Base-by-base conservation (phyloP, 2,329 filamentous ascomycete species). In the Ploettnerulaceae sp. region DNA sequence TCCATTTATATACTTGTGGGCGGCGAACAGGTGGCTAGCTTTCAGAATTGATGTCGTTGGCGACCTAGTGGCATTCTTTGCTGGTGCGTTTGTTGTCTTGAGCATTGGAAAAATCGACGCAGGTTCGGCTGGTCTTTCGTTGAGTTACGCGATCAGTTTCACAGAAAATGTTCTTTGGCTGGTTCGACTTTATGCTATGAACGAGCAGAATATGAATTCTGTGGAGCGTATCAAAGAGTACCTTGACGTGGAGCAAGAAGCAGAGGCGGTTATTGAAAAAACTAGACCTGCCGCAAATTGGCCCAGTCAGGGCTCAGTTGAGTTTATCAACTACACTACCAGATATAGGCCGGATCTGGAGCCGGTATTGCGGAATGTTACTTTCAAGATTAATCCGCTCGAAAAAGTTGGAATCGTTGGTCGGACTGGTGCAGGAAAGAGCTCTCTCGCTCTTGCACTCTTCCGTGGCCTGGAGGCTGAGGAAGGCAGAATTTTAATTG, bases 161-260 rank as follows among this genome's bases (percentile, higher is more conserved):
- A 95, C 90, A 0, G 93, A 98, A 66, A 97, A 95, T 56, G 86
- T 98, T 5, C 71, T 98, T 14, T 98, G 93, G 93, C 82, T 97
- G 45, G 90, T 98, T 22, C 84, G 93, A 36, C 75, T 96, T 11
- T 98, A 98, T 65, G 85, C 90, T 0, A 81, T 87, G 63, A 96
- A 97, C 61, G 93, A 98, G 69, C 93, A 98, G 68, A 97, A 96
- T 69, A 97, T 98, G 93, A 98, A 98, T 69, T 91, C 91, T 2
- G 90, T 97, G 38, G 93, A 98, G 69, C 87, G 93, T 61, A 84
- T 98, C 63, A 94, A 95, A 71, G 93, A 98, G 65, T 98, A 97
- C 63, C 77, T 97, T 26, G 89, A 97, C 34, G 86, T 98, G 1
- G 91, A 97, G 59, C 91, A 96, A 65, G 93, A 98, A 69, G 90